Percentiles rank a stretch among this genome's conserved stretches.
phyloP scores from a whole-genome alignment of 2,329 filamentous ascomycete species.

The Teratosphaeriaceae sp. region DNA sequence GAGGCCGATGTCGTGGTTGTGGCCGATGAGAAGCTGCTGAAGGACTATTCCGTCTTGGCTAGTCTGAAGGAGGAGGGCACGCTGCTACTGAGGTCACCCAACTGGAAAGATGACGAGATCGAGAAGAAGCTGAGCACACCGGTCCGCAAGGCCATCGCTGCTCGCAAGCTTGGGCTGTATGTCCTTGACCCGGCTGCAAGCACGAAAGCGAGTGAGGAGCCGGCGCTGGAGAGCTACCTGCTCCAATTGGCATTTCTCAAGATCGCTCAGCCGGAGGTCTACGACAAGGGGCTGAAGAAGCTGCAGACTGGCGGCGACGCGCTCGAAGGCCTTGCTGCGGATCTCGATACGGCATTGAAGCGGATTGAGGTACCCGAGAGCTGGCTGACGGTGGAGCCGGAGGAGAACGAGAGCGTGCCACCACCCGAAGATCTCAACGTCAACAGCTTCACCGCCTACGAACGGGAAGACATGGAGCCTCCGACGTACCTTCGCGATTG shows the following conservation, averaged over 20 bases:
- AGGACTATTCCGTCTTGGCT: constrained; percentile 66
- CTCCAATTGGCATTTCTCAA: constrained; percentile 79
- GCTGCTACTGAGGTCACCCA: constrained; percentile 68
- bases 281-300: constrained; percentile 58
- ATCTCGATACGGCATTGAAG: constrained; percentile 63
- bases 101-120: constrained; percentile 78
- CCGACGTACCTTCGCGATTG: constrained; percentile 65
- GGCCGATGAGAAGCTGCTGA: constrained; percentile 71
- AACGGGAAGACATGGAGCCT: constrained; percentile 66
- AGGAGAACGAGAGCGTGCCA: constrained; percentile 44
- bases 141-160: constrained; percentile 64
- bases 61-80: constrained; percentile 64
- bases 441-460: constrained; percentile 77
- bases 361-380: constrained; percentile 67
- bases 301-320: constrained; percentile 56
- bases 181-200: constrained; percentile 66
- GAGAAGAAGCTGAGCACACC: constrained; percentile 74
- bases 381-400: constrained; percentile 68
- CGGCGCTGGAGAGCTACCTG: constrained; percentile 57
- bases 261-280: constrained; percentile 61
- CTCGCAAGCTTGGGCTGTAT: constrained; percentile 65
- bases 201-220: constrained; percentile 60
- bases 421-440: constrained; percentile 61
- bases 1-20: constrained; percentile 74
- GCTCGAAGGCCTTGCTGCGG: constrained; percentile 52